Evolutionary conservation across 2,329 filamentous ascomycete genomes (phyloP), one percentile per base, ranked within the genome.

Genomic region (Aspergillus sp.): DNA sequence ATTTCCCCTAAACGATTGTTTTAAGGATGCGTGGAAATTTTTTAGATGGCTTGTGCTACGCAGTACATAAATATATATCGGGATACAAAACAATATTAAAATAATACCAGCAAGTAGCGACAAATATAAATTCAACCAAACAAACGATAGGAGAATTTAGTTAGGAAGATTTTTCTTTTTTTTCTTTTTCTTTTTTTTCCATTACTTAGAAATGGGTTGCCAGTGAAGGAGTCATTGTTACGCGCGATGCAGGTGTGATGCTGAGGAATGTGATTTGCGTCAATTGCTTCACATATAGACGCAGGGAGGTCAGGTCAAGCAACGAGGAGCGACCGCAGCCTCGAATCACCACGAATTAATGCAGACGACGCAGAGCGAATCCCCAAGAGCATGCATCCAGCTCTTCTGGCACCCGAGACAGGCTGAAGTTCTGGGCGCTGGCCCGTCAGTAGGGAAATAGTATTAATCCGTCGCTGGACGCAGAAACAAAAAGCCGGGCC

Each of bases 401-500:
- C 27, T 40, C 27, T 42, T 22, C 17, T 45, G 12, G 34, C 34
- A n/a, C 34, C 34, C 34, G 34, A 37, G 34, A 13, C 12, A 12
- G 15, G n/a, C 19, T n/a, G 19, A 50, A 45, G n/a, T 44, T 54
- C 46, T 60, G 58, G 27, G 27, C 27, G 27, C 64, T 60, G 61
- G 60, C 62, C 62, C 27, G 27, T 30, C 27, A 30, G 63, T 58
- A 62, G 62, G 72, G 72, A 73, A 75, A 75, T 73, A 73, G 71
- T 74, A 67, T 74, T 75, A 75, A 74, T 75, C 72, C 72, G 72
- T 66, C 66, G 65, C 65, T 64, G 68, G 64, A 71, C 72, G 72
- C 72, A 75, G 72, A 75, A 75, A 75, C 70, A 69, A 75, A 74
- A 74, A 65, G 70, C 72, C 72, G 70, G 68, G 54, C 64, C 70